phyloP scores from a whole-genome alignment of 805 yeast species.

The Metschnikowia lachancei region DNA sequence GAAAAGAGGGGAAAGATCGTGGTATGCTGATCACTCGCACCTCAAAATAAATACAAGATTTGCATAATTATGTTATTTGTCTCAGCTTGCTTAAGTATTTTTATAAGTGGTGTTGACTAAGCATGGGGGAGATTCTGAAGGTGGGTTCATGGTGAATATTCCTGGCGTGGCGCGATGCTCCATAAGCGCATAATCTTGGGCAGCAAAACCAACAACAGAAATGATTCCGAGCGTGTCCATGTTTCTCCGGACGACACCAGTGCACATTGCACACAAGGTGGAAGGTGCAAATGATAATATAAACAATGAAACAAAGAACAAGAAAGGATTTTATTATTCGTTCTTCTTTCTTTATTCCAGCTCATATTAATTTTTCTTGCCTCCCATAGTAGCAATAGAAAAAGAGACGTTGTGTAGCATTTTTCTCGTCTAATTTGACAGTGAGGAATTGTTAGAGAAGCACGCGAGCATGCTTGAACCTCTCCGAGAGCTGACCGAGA shows the following conservation, averaged over 20 bases:
- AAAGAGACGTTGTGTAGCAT: no score
- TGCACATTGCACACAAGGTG: no score
- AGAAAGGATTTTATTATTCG: no score
- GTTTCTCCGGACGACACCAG: no score
- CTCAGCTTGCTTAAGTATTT: not conserved
- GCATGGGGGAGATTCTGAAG: not conserved
- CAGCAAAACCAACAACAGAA: not conserved
- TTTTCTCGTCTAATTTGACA: not conserved
- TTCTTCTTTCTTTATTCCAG: no score
- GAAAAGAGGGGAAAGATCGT: not conserved
- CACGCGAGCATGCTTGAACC: not conserved
- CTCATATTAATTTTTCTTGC: no score
- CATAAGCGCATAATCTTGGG: constrained; percentile 6
- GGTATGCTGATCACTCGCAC: not conserved
- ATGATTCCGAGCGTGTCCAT: not conserved
- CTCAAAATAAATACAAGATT: no score
- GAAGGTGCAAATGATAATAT: no score
- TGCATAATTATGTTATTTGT: not conserved
- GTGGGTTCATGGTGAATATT: not conserved
- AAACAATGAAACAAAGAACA: no score
- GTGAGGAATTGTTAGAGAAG: not conserved
- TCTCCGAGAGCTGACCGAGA: not conserved
- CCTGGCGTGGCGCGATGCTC: not conserved
- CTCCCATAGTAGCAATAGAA: not conserved
- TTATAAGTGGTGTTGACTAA: not conserved